Evolutionary conservation across 768 basidiomycete species (phyloP).

Genomic region (Lepiota venenata): DNA sequence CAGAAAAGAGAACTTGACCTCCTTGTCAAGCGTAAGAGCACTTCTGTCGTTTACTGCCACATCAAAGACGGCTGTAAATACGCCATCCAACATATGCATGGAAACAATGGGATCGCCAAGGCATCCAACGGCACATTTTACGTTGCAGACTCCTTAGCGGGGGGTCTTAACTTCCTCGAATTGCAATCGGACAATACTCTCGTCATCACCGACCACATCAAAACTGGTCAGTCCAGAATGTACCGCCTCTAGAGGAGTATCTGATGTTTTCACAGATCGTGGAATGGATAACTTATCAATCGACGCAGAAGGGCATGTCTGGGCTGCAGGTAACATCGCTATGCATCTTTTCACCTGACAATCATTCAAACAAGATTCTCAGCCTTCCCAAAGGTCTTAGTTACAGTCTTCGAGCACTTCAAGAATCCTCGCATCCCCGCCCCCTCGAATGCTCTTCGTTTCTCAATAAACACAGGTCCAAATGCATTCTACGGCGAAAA

Average conservation of each 20-base stretch:
- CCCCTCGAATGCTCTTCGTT: slow-evolving; percentile 48
- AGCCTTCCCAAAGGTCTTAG: slow-evolving; percentile 43
- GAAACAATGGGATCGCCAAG: slow-evolving; percentile 60
- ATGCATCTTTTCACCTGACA: neutral
- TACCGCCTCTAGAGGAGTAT: neutral
- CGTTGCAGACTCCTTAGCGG: slow-evolving; percentile 43
- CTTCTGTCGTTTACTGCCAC: slow-evolving; percentile 66
- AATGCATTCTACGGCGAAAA: slow-evolving; percentile 58
- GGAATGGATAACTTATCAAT: slow-evolving; percentile 59
- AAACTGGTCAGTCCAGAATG: slow-evolving; percentile 38
- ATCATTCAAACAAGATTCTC: neutral
- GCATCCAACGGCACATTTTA: slow-evolving; percentile 64
- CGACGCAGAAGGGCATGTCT: slow-evolving; percentile 56
- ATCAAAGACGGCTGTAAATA: slow-evolving; percentile 56
- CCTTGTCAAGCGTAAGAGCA: slow-evolving; percentile 29
- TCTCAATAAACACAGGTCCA: slow-evolving; percentile 50
- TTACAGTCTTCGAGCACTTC: slow-evolving; percentile 34
- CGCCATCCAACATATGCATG: slow-evolving; percentile 46
- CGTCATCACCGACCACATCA: slow-evolving; percentile 47
- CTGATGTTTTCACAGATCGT: slow-evolving; percentile 32
- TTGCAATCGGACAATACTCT: slow-evolving; percentile 57
- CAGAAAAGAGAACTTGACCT: slow-evolving; percentile 25
- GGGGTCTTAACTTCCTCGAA: slow-evolving; percentile 52
- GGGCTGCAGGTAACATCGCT: slow-evolving; percentile 49
- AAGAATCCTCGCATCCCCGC: slow-evolving; percentile 35